Percentiles rank a stretch among this genome's conserved stretches.
Conservation (phyloP, 1,284 basidiomycete genomes). For the Vanrija sp. region DNA sequence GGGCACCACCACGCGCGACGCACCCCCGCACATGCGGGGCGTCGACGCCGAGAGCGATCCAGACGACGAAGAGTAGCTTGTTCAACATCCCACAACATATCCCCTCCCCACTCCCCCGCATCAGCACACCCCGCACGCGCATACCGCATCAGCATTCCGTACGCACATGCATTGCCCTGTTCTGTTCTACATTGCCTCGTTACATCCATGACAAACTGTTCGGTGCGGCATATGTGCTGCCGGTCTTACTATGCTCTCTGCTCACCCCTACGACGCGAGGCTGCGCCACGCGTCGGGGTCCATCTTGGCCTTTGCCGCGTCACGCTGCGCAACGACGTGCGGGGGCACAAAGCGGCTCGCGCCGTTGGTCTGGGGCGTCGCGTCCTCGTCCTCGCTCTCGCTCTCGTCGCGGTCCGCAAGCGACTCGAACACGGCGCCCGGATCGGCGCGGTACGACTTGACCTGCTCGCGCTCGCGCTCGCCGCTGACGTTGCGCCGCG, state of each 20-base stretch:
- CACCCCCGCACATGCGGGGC: too few relatives aligned
- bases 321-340: conserved; percentile 34
- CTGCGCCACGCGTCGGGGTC: conserved; percentile 38
- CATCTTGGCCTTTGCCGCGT: conserved; percentile 16
- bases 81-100: not conserved
- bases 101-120: not conserved
- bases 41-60: not conserved
- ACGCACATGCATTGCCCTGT: not conserved
- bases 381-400: conserved; percentile 17
- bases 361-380: conserved; percentile 4
- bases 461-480: conserved; percentile 36
- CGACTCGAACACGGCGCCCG: conserved; percentile 39
- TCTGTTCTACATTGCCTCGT: not conserved
- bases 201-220: not conserved
- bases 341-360: conserved; percentile 39
- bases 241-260: too few relatives aligned
- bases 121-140: not conserved
- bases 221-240: too few relatives aligned
- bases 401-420: conserved; percentile 30
- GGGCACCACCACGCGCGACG: too few relatives aligned
- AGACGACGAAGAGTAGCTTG: not conserved
- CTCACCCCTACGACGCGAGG: conserved; percentile 2
- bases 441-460: conserved; percentile 31
- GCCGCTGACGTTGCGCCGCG: conserved; percentile 21
- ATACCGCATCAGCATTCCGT: not conserved